phyloP scores from a whole-genome alignment of 768 basidiomycete species.

The Solioccasus polychromus region DNA sequence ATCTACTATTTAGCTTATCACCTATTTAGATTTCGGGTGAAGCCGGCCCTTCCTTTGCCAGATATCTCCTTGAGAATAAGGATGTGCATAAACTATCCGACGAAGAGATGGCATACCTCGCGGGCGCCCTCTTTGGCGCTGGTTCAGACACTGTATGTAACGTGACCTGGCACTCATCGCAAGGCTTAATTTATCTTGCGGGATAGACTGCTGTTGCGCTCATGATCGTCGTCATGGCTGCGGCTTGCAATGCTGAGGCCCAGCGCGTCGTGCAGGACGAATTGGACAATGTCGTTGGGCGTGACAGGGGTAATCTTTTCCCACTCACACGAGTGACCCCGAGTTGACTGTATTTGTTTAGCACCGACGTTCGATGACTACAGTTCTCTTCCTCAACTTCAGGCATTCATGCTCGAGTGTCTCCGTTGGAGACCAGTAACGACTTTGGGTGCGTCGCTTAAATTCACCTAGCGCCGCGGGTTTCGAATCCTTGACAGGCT shows the following conservation, averaged over 20 bases:
- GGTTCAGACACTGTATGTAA: constrained; percentile 55
- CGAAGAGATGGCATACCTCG: constrained; percentile 59
- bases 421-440: constrained; percentile 42
- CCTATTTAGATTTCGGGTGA: constrained; percentile 19
- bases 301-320: constrained; percentile 28
- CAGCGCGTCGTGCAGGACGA: constrained; percentile 52
- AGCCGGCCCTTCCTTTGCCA: constrained; percentile 46
- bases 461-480: neutral
- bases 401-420: constrained; percentile 41
- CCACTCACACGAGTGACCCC: neutral
- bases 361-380: constrained; percentile 43
- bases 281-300: constrained; percentile 50
- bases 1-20: neutral
- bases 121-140: constrained; percentile 64
- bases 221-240: constrained; percentile 54
- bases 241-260: constrained; percentile 52
- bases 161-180: neutral
- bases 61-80: constrained; percentile 57
- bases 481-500: constrained; percentile 35
- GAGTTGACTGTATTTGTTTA: constrained; percentile 9
- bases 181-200: neutral
- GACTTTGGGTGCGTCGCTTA: constrained; percentile 23
- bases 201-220: constrained; percentile 53
- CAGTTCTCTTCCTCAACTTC: constrained; percentile 34
- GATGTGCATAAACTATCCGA: constrained; percentile 50